A percentile compares a stretch with the other conserved stretches of the same genome.
Conservation (phyloP, 306 rosid species). For the Rosa lucieae region DNA sequence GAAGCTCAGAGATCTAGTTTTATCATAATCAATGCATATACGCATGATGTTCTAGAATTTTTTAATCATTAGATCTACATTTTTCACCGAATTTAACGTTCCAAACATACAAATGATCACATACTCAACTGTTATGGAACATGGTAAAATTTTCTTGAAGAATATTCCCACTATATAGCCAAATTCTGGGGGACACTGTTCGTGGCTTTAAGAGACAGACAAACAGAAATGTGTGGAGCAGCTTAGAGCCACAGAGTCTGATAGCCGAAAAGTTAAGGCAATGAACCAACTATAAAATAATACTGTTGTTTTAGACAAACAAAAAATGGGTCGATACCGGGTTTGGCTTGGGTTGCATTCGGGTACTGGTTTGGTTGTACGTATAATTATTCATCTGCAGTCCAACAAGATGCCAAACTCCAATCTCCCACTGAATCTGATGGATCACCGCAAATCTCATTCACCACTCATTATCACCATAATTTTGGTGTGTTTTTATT, state of each 20-base stretch:
- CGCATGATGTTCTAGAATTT: neutral
- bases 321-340: neutral
- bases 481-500: neutral
- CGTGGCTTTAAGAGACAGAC: slow-evolving; percentile 4
- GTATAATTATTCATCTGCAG: neutral
- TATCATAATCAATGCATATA: neutral
- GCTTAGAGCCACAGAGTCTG: neutral
- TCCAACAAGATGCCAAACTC: neutral
- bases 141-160: neutral
- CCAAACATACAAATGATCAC: neutral
- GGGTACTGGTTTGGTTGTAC: neutral
- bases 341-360: slow-evolving; percentile 3
- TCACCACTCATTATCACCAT: slow-evolving; percentile 10
- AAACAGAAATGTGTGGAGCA: slow-evolving; percentile 10
- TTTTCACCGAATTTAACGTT: neutral
- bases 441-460: neutral
- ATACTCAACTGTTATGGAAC: neutral
- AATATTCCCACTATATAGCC: neutral
- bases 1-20: too few species aligned
- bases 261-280: neutral
- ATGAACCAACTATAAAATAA: neutral
- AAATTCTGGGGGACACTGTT: neutral
- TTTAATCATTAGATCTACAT: neutral
- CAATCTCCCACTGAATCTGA: neutral
- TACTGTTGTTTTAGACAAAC: neutral